Evolutionary conservation across 345 rosid species (phyloP).

Genomic region (Salix suchowensis): DNA sequence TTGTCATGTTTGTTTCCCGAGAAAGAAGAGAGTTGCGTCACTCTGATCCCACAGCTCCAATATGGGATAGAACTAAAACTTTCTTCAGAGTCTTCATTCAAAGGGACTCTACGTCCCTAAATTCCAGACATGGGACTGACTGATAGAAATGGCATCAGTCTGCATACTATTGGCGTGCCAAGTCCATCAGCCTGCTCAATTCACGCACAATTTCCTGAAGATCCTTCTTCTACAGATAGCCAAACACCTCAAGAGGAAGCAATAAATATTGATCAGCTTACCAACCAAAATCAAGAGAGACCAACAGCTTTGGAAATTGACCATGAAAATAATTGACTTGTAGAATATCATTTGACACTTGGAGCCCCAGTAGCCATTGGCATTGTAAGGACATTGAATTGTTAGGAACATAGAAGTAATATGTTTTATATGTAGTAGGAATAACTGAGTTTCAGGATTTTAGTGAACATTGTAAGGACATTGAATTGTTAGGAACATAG

Average conservation of each 20-base stretch:
- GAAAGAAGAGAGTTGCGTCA: neutral
- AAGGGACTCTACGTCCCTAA: neutral
- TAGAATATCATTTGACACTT: no score
- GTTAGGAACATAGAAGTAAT: no score
- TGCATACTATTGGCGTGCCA: neutral
- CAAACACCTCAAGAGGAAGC: neutral
- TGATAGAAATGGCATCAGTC: neutral
- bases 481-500: no score
- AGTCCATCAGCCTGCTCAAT: neutral
- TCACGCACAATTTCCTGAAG: neutral
- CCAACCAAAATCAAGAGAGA: neutral
- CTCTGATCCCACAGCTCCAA: neutral
- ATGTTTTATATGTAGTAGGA: neutral
- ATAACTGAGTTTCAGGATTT: neutral
- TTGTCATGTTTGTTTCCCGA: neutral
- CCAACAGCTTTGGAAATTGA: neutral
- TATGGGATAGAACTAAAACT: neutral
- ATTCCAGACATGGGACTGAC: neutral
- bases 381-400: no score
- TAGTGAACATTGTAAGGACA: neutral
- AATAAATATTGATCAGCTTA: neutral
- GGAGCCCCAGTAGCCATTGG: no score
- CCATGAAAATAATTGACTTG: neutral
- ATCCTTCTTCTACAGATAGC: neutral
- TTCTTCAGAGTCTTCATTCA: conserved; percentile 4